These are phyloP conservation scores for Chlorella variabilis DNA, from an alignment of 163 green algal species.

Conservation along the genomic window DNA sequence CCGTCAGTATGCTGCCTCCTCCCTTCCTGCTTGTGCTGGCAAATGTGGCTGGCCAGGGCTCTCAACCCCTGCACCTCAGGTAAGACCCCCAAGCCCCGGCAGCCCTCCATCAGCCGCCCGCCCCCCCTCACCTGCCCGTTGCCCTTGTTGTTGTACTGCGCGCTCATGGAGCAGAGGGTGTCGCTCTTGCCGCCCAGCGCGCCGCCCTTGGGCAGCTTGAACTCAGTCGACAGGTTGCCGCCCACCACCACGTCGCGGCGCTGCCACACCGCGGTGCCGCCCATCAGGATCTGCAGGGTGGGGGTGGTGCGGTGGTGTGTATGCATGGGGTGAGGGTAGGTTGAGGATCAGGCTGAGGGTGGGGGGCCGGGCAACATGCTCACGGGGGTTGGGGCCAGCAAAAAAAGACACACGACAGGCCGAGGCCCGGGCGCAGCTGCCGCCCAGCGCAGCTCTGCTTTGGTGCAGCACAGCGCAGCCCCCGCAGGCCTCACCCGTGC, in stretches of 20 bases:
- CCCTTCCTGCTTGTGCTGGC: too few species aligned
- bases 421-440: too few species aligned
- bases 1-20: background rate
- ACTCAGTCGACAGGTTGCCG: constrained; percentile 51
- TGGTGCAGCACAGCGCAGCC: background rate
- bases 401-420: background rate
- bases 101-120: background rate
- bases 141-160: constrained; percentile 53
- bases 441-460: background rate
- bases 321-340: background rate
- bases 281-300: constrained; percentile 29
- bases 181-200: constrained; percentile 34
- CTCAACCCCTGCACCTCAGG: too few species aligned
- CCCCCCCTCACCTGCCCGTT: constrained; percentile 30
- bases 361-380: too few species aligned
- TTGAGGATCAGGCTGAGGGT: too few species aligned
- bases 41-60: too few species aligned
- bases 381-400: too few species aligned
- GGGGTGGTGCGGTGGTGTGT: background rate
- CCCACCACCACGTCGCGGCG: constrained; percentile 33
- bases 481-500: constrained; percentile 2
- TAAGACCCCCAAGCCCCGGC: too few species aligned
- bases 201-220: constrained; percentile 40
- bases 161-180: constrained; percentile 42
- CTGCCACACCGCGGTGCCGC: constrained; percentile 46